A percentile compares a stretch with the other conserved stretches of the same genome.
Evolutionary conservation across 176 grass and related monocot genomes (phyloP).

Genomic region (Coix lacrymajobi): DNA sequence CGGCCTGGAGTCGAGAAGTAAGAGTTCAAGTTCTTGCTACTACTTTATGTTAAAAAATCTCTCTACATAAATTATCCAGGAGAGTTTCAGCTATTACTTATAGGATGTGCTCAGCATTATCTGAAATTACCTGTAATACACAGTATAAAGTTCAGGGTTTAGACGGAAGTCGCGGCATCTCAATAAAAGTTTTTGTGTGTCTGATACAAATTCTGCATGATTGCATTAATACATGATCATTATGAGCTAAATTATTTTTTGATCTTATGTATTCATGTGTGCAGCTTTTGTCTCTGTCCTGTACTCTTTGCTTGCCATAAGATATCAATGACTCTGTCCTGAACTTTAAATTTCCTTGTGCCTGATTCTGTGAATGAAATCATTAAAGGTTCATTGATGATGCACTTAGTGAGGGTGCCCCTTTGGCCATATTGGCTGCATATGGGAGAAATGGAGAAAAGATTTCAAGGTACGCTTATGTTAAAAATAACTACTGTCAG

Average conservation of each 20-base stretch:
- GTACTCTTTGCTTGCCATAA: neutral
- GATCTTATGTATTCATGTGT: neutral
- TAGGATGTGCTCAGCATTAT: neutral
- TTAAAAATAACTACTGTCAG: neutral
- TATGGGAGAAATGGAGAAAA: slow-evolving; percentile 90
- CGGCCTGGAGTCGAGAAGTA: slow-evolving; percentile 82
- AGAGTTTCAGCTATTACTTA: neutral
- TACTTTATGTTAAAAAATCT: neutral
- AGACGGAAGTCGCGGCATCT: neutral
- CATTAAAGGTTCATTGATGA: slow-evolving; percentile 86
- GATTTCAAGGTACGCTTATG: slow-evolving; percentile 57
- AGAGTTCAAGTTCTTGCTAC: slow-evolving; percentile 3
- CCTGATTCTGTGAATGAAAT: slow-evolving; percentile 28
- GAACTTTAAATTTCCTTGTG: neutral
- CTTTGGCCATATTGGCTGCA: slow-evolving; percentile 61
- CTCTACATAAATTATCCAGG: neutral
- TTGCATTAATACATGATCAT: neutral
- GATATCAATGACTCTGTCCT: neutral
- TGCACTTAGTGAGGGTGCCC: slow-evolving; percentile 61
- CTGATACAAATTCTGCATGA: neutral
- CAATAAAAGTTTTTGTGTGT: neutral
- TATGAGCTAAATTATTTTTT: neutral
- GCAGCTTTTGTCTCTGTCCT: neutral
- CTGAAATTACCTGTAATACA: neutral
- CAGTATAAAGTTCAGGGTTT: neutral